Evolutionary conservation across 73 alveolate species (phyloP).

Genomic region (Paraurostyla sp.): DNA sequence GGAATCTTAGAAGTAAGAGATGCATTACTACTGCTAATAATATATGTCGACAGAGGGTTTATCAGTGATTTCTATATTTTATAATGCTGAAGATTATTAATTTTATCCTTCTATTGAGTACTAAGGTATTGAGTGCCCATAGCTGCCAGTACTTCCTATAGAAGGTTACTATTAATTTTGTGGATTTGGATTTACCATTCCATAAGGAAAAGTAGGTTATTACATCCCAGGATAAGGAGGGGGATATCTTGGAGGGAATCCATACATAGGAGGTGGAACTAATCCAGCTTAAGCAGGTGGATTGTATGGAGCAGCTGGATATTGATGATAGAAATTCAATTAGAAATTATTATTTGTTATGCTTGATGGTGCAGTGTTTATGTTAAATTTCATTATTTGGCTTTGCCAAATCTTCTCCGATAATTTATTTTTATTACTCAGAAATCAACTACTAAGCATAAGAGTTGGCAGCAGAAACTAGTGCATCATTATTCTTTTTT

Average conservation of each 20-base stretch:
- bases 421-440: slow-evolving; percentile 10
- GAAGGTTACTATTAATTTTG: no score
- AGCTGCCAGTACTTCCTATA: no score
- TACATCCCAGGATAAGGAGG: no score
- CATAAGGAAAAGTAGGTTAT: no score
- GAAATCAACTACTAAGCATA: slow-evolving; percentile 30
- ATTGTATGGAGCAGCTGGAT: no score
- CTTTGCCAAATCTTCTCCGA: slow-evolving; percentile 38
- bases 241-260: no score
- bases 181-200: no score
- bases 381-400: no score
- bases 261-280: no score
- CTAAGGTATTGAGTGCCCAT: not conserved
- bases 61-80: not conserved
- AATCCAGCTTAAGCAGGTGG: no score
- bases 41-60: no score
- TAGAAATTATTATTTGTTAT: slow-evolving; percentile 6
- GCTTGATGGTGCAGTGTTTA: not conserved
- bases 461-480: slow-evolving; percentile 41
- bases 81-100: not conserved
- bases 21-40: not conserved
- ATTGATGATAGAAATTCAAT: slow-evolving; percentile 26
- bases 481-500: slow-evolving; percentile 40
- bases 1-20: slow-evolving; percentile 13
- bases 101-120: not conserved